Percentiles rank a stretch among this genome's conserved stretches.
Conservation (phyloP, 768 basidiomycete genomes). For the Leccinum barrowsii region DNA sequence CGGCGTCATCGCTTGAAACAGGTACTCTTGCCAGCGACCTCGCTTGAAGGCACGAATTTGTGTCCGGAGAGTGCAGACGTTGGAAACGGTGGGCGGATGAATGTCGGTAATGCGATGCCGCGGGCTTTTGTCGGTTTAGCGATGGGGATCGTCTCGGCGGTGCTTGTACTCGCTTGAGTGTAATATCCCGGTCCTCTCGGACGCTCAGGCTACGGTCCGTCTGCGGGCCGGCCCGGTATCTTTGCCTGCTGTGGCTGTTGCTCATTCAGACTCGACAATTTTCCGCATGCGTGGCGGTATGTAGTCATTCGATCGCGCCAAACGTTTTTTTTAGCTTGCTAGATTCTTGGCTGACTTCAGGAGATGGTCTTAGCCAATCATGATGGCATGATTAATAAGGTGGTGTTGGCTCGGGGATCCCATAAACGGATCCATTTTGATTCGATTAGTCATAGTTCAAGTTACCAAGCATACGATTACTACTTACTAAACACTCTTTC, state of each 20-base stretch:
- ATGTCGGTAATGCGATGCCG: background rate
- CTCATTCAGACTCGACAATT: background rate
- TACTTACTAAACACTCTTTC: background rate
- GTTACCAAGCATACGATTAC: constrained; percentile 8
- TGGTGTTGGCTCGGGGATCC: background rate
- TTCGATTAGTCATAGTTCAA: background rate
- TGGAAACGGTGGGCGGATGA: background rate
- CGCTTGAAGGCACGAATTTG: constrained; percentile 20
- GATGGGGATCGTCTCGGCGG: constrained; percentile 3
- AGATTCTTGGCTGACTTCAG: background rate
- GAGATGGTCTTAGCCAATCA: background rate
- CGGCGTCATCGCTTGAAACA: constrained; percentile 5
- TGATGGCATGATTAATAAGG: background rate
- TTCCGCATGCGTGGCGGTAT: no score
- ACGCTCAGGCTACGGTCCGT: background rate
- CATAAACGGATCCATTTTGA: background rate
- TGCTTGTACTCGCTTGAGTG: constrained; percentile 7
- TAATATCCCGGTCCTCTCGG: background rate
- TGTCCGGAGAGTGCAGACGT: constrained; percentile 16
- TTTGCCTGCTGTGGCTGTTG: background rate
- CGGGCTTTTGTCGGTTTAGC: constrained; percentile 9
- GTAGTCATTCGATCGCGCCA: no score
- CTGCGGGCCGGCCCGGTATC: background rate
- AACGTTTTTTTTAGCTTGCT: no score
- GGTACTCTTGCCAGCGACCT: constrained; percentile 35